Evolutionary conservation across 371 early-diverging fungal genomes (phyloP).

Genomic region (Basidiobolus heterosporus): DNA sequence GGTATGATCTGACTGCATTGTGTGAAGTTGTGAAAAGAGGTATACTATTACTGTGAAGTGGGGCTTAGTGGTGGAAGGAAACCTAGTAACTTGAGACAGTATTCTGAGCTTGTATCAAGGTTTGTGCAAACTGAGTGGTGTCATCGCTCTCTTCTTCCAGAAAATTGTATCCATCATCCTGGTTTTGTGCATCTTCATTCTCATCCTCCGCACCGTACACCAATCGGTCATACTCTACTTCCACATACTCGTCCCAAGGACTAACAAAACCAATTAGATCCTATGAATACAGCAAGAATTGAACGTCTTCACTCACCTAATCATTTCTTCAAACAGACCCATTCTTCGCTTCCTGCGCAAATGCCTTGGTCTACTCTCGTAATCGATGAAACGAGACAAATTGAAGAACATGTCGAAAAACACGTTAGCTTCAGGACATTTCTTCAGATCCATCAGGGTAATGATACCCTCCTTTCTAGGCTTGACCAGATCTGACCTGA

Average conservation of each 20-base stretch:
- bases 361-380: constrained; percentile 13
- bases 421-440: constrained; percentile 24
- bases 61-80: too few relatives aligned
- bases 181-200: background rate
- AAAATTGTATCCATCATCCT: background rate
- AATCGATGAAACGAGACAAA: constrained; percentile 30
- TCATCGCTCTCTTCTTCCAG: background rate
- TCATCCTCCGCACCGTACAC: background rate
- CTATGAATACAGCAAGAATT: background rate
- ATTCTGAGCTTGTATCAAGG: too few relatives aligned
- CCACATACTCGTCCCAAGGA: background rate
- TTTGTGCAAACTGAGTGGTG: too few relatives aligned
- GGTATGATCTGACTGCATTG: too few relatives aligned
- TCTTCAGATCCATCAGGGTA: constrained; percentile 45
- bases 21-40: too few relatives aligned
- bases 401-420: constrained; percentile 68
- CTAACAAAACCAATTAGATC: background rate
- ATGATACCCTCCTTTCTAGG: constrained; percentile 31
- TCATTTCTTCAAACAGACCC: background rate
- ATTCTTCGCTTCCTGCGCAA: background rate
- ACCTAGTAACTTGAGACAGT: too few relatives aligned
- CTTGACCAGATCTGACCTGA: constrained; percentile 38
- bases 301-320: background rate
- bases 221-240: background rate
- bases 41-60: too few relatives aligned